A percentile compares a stretch with the other conserved stretches of the same genome.
These are phyloP conservation scores for Gardenia jasminoides DNA, from an alignment of 257 asterid genomes.

Conservation along the genomic window DNA sequence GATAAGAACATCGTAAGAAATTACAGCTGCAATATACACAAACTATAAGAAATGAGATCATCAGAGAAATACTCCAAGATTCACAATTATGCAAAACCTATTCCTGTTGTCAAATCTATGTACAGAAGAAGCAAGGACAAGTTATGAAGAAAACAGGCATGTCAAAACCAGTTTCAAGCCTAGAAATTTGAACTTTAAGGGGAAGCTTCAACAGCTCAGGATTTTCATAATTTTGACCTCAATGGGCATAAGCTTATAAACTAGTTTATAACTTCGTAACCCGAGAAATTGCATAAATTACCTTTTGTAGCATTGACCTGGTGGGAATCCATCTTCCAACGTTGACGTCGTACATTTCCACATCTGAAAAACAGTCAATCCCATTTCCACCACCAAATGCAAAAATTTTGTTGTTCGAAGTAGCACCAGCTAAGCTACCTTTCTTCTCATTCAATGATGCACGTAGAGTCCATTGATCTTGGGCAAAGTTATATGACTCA, in stretches of 20 bases:
- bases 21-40: not conserved
- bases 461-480: constrained; percentile 56
- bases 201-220: not conserved
- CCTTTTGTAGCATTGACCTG: constrained; percentile 83
- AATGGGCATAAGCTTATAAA: not conserved
- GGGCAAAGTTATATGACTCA: constrained; percentile 65
- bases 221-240: not conserved
- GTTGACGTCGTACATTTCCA: constrained; percentile 73
- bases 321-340: constrained; percentile 75
- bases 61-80: not conserved
- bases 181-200: not conserved
- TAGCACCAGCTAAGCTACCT: constrained; percentile 76
- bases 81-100: not conserved
- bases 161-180: constrained; percentile 5
- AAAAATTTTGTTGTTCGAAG: constrained; percentile 60
- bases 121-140: not conserved
- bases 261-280: not conserved
- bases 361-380: constrained; percentile 54
- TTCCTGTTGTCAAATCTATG: not conserved
- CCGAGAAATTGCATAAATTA: constrained; percentile 11
- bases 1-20: not conserved
- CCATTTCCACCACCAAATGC: constrained; percentile 90
- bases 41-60: not conserved
- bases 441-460: constrained; percentile 56
- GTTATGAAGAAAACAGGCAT: not conserved